Evolutionary conservation across 306 rosid genomes (phyloP).

Genomic region (Vigna angularis): DNA sequence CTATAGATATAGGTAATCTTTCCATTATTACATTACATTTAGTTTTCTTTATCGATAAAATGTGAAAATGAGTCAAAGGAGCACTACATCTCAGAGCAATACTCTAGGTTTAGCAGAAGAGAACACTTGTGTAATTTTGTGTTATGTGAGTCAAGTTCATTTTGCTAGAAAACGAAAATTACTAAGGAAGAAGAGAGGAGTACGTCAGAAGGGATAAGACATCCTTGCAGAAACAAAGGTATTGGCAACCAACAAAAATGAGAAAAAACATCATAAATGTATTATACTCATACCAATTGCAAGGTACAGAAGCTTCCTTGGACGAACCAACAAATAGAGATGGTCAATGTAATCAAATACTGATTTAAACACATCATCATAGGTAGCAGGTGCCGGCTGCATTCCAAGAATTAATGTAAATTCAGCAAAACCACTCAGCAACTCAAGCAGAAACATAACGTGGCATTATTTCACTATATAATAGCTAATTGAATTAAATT

Average conservation of each 20-base stretch:
- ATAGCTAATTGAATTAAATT: neutral
- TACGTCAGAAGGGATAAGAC: neutral
- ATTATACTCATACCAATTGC: slow-evolving; percentile 67
- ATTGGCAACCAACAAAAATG: neutral
- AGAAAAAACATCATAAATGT: slow-evolving; percentile 1
- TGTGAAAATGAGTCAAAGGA: neutral
- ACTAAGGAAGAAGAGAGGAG: neutral
- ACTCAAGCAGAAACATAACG: neutral
- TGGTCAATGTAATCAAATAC: slow-evolving; percentile 81
- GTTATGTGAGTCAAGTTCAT: neutral
- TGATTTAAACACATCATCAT: slow-evolving; percentile 70
- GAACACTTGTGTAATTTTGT: neutral
- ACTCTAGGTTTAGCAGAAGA: neutral
- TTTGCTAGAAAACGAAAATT: neutral
- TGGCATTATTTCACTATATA: neutral
- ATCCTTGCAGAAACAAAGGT: neutral
- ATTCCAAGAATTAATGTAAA: slow-evolving; percentile 20
- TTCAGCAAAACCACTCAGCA: neutral
- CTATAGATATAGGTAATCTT: neutral
- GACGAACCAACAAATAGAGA: slow-evolving; percentile 80
- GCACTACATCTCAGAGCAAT: neutral
- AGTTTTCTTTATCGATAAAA: neutral
- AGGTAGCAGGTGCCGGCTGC: slow-evolving; percentile 83
- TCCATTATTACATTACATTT: neutral
- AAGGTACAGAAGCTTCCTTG: slow-evolving; percentile 81